Base-by-base conservation (phyloP, 148 eudicot genomes). In the Nepenthes gracilis region DNA sequence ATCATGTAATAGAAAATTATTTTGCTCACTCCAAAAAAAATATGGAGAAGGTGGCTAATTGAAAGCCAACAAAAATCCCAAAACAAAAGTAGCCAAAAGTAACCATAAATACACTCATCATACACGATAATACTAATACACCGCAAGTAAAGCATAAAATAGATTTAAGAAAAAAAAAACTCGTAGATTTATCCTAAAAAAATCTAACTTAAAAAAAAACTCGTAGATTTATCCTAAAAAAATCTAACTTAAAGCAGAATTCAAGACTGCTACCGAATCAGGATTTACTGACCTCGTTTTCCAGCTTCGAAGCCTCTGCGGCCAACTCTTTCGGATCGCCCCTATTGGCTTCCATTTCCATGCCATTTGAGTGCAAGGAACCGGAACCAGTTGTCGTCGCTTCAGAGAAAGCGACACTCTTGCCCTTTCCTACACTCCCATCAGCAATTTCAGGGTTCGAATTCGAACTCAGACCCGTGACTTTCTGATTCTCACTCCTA, bases 201-300 rank as follows among this genome's bases (percentile, higher is more conserved):
- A 6, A 36, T 4, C 5, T 36, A 55, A 13, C 38, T 14, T n/a
- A n/a, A n/a, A 5, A 43, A 36, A 43, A 49, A n/a, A n/a, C n/a
- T n/a, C n/a, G n/a, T n/a, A n/a, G n/a, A n/a, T n/a, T n/a, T n/a
- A n/a, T n/a, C 40, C 15, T 35, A 37, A 58, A 15, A 10, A 55
- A 6, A 36, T 4, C 5, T 36, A 55, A 13, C 38, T 14, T 23
- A 23, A 23, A 5, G 47, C 47, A 43, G 52, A 55, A 55, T 10
- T 33, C 49, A 11, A 64, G 2, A 53, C 1, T 6, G 12, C 14
- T 56, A 45, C 34, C 9, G 1, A 53, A 62, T 1, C 2, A 64
- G 36, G 1, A 36, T 52, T 11, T 9, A 62, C 75, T 32, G 5
- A 93, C 99, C 92, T 93, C 99, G 47, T 82, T 88, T 55, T 89